Conservation (phyloP, 495 filamentous ascomycete genomes). For the Oidiodendron maius region DNA sequence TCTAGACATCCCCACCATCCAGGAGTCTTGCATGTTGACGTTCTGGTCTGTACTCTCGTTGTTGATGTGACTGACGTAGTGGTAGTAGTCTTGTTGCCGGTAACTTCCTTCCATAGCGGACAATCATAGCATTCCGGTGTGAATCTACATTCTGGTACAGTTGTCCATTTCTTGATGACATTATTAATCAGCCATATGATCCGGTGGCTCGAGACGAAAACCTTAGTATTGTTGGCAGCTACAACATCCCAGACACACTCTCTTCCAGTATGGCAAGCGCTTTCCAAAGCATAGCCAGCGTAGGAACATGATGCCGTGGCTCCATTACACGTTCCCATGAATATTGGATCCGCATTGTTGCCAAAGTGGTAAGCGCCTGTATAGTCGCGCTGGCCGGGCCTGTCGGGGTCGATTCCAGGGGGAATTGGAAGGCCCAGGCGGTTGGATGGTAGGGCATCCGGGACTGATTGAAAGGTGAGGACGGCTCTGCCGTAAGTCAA, state of each 20-base stretch:
- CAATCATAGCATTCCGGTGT: slow-evolving; percentile 84
- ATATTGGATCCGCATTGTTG: slow-evolving; percentile 92
- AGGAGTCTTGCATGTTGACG: slow-evolving; percentile 82
- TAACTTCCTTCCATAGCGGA: slow-evolving; percentile 87
- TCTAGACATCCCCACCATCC: slow-evolving; percentile 77
- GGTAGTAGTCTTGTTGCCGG: slow-evolving; percentile 76
- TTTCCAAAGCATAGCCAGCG: slow-evolving; percentile 92
- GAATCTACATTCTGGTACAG: slow-evolving; percentile 63
- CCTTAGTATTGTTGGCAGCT: slow-evolving; percentile 80
- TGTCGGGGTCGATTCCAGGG: slow-evolving; percentile 67
- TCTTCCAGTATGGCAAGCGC: slow-evolving; percentile 79
- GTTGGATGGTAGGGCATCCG: slow-evolving; percentile 79
- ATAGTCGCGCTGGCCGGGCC: slow-evolving; percentile 61
- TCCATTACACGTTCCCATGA: slow-evolving; percentile 88
- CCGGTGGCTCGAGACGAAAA: slow-evolving; percentile 77
- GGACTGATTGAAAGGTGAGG: slow-evolving; percentile 85
- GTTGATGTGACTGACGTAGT: slow-evolving; percentile 64
- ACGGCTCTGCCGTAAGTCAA: slow-evolving; percentile 84
- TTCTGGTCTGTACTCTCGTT: slow-evolving; percentile 60
- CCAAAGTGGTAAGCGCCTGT: slow-evolving; percentile 91
- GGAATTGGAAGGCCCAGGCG: slow-evolving; percentile 84
- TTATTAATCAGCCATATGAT: slow-evolving; percentile 80
- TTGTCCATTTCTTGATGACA: slow-evolving; percentile 75
- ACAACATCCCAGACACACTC: slow-evolving; percentile 92
- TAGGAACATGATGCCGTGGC: slow-evolving; percentile 82